These are phyloP conservation scores for Digitaria exilis DNA, from an alignment of 202 grass and related monocot genomes.

Conservation along the genomic window DNA sequence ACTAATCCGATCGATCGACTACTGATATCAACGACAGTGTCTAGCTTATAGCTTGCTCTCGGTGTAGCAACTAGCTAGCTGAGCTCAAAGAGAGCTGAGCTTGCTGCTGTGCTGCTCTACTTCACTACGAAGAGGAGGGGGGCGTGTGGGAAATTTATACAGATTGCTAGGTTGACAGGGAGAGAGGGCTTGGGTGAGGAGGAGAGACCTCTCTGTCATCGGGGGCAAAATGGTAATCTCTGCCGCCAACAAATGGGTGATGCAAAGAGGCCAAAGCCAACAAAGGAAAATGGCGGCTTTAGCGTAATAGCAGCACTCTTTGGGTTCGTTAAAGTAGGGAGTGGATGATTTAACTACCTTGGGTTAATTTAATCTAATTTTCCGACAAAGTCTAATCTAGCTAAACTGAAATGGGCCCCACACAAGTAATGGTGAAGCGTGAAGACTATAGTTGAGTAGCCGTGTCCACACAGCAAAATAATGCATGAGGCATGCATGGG, in stretches of 20 bases:
- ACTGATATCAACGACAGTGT: not conserved
- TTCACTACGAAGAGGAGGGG: not conserved
- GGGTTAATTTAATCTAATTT: not conserved
- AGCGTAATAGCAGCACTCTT: not conserved
- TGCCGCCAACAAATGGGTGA: not conserved
- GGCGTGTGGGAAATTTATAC: constrained; percentile 37
- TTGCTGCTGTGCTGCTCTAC: not conserved
- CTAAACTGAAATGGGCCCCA: not conserved
- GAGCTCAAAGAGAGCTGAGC: constrained; percentile 7
- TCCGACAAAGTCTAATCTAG: not conserved
- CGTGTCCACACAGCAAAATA: not conserved
- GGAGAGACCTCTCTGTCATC: not conserved
- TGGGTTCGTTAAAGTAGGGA: constrained; percentile 18
- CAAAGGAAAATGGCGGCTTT: not conserved
- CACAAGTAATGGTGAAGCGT: not conserved
- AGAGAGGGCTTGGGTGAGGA: not conserved
- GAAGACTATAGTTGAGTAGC: not conserved
- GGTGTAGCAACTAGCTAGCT: not conserved
- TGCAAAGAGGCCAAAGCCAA: not conserved
- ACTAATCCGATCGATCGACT: not conserved
- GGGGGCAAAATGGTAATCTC: not conserved
- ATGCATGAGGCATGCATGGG: not conserved
- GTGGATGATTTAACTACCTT: not conserved
- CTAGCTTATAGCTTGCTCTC: not conserved
- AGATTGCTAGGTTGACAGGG: constrained; percentile 5